Evolutionary conservation across 2,329 filamentous ascomycete genomes (phyloP), one percentile per base, ranked within the genome.

Genomic region (Boeremia lycopersici): DNA sequence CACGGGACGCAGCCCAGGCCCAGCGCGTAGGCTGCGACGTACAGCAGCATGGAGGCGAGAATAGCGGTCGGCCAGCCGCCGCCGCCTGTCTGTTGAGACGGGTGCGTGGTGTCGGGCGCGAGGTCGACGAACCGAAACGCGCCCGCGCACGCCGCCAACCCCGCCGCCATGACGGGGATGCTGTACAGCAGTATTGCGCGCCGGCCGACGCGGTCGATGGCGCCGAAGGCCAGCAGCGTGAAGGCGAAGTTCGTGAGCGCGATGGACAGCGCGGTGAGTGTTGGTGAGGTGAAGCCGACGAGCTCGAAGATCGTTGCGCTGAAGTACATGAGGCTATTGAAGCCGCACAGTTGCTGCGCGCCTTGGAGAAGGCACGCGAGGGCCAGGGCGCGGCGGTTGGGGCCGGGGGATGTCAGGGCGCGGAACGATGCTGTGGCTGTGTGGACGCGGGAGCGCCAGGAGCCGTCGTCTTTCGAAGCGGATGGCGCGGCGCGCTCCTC

Each of bases 1-100:
- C 93, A 98, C 0, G 93, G 93, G 2, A 98, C 91, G 65, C 92
- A 96, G 8, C 93, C 93, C 2, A 98, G 82, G 2, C 93, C 93
- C 1, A 93, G 80, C 1, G 93, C 93, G 71, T 96, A 98, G 1
- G 88, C 82, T 8, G 90, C 89, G 2, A 96, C 92, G 74, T 96
- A 97, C 7, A 91, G 64, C 74, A 92, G 88, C 72, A 97, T 88
- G 60, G 89, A 89, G 35, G 84, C 59, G 2, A 97, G 82, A 38
- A 97, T 88, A 15, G 87, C 15, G 0, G 66, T 6, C 0, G 71
- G 68, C 71, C 71, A 74, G 1, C 45, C 6, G 6, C 2, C 19
- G 34, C 7, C 6, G 15, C n/a, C 12, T 2, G 29, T 30, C 29
- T 30, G 43, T 13, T 6, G 2, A 12, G 15, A 19, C 8, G 11